Evolutionary conservation across 768 basidiomycete species (phyloP), one percentile per base, ranked within the genome.

Genomic region (Trametes cubensis): DNA sequence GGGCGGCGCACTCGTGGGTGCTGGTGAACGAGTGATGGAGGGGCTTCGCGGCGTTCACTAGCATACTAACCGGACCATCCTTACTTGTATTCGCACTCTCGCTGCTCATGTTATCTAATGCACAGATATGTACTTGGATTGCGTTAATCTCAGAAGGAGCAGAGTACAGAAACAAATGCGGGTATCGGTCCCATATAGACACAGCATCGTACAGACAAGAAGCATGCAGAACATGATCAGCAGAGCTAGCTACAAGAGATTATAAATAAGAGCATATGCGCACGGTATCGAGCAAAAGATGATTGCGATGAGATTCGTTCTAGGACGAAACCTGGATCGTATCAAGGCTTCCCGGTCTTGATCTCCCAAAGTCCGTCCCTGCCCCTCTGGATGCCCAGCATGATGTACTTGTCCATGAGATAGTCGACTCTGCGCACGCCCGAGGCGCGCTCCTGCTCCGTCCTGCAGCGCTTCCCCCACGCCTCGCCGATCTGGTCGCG

Each of bases 301-400:
- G 6, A 34, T 34, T 34, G 34, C 34, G 26, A 34, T 25, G 14
- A 47, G 23, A 15, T 40, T 42, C 34, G 18, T 42, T 53, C 52
- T 39, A 47, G 20, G 21, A 38, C 18, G 30, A 56, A 21, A 10
- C 7, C 45, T 20, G 25, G 4, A 13, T 17, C 23, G 21, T 21
- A 20, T 44, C 53, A 28, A 28, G 40, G 59, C 55, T 63, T 75
- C 55, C 72, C 76, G 41, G 84, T 81, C 73, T 83, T 87, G 69
- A 90, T 79, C 73, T 87, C 83, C 84, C 86, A 89, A 73, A 83
- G 77, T 8, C 88, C 87, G 38, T 82, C 79, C 66, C 77, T 80
- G 2, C 81, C 80, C 55, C 80, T 79, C 50, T 71, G 71, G 60
- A 90, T 71, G 7, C 88, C 88, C 58, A 80, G 74, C 71, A 88